Base-by-base conservation (phyloP, 2,329 filamentous ascomycete species). In the Paracamarosporium sp. region DNA sequence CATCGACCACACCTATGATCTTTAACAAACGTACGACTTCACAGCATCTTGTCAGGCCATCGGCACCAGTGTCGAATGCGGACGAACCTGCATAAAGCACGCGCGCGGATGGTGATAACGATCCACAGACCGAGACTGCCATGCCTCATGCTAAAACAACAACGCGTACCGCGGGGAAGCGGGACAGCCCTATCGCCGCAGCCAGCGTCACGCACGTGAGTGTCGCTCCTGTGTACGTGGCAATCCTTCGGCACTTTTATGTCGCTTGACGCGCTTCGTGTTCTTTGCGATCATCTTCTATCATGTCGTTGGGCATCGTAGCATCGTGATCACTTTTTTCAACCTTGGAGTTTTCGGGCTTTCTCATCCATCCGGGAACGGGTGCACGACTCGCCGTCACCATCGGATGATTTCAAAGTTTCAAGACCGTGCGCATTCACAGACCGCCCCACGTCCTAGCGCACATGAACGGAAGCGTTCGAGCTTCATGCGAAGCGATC, bases 91-190 rank as follows among this genome's bases (percentile, higher is more conserved):
- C 65, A 63, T 67, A 64, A 64, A 53, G 31, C 53, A 57, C 62
- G 63, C 57, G 62, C 61, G 60, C 62, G 54, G 35, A 58, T 24
- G 47, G 51, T 53, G 52, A 41, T 50, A 33, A 30, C 31, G 44
- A 51, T 50, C 59, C 64, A 65, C 62, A 61, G 56, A 45, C 60
- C 60, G 62, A 63, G 31, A 41, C 56, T 46, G 52, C 33, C 58
- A 40, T 50, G 50, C 55, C 27, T 25, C 36, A 28, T 45, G 61
- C 52, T 59, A 55, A 38, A 20, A 51, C 54, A 55, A 47, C 53
- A 62, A 59, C 53, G 59, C 60, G 58, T 66, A 64, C 64, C 63
- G 52, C 70, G 71, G 68, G 71, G 69, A 71, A 69, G 54, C 71
- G 71, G 65, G 68, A 36, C 30, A 36, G 53, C 52, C 51, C 57